phyloP scores from a whole-genome alignment of 345 rosid genomes.

The Melastoma malabathricum region DNA sequence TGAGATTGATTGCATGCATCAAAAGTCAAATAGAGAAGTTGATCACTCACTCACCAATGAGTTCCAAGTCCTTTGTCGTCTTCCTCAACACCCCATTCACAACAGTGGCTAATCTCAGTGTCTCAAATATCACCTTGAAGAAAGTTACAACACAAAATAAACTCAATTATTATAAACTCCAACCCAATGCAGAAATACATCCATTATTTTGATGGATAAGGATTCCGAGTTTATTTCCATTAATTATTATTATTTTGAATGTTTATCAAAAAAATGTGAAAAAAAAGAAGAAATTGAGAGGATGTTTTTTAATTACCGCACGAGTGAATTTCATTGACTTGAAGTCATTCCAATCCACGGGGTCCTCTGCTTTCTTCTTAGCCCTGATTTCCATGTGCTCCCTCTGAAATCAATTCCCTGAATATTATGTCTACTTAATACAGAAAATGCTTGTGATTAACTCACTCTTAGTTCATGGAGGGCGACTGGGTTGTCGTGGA shows the following conservation, averaged over 20 bases:
- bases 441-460: too few species aligned
- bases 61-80: slow-evolving; percentile 62
- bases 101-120: slow-evolving; percentile 65
- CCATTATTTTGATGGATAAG: too few species aligned
- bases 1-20: background rate
- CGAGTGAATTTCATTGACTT: slow-evolving; percentile 49
- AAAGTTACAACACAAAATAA: background rate
- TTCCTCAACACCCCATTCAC: slow-evolving; percentile 73
- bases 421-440: too few species aligned
- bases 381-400: slow-evolving; percentile 33
- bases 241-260: too few species aligned
- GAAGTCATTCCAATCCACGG: slow-evolving; percentile 32
- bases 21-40: background rate
- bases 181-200: too few species aligned
- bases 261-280: background rate
- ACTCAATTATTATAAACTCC: too few species aligned
- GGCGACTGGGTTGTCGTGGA: slow-evolving; percentile 59
- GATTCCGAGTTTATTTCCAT: too few species aligned
- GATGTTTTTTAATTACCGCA: slow-evolving; percentile 21
- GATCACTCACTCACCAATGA: slow-evolving; percentile 57
- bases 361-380: slow-evolving; percentile 25
- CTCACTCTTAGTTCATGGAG: slow-evolving; percentile 34
- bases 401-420: slow-evolving; percentile 11
- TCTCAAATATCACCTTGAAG: slow-evolving; percentile 54
- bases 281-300: slow-evolving; percentile 1